Conservation (phyloP, 2,329 filamentous ascomycete genomes). For the Diaporthe destruens region DNA sequence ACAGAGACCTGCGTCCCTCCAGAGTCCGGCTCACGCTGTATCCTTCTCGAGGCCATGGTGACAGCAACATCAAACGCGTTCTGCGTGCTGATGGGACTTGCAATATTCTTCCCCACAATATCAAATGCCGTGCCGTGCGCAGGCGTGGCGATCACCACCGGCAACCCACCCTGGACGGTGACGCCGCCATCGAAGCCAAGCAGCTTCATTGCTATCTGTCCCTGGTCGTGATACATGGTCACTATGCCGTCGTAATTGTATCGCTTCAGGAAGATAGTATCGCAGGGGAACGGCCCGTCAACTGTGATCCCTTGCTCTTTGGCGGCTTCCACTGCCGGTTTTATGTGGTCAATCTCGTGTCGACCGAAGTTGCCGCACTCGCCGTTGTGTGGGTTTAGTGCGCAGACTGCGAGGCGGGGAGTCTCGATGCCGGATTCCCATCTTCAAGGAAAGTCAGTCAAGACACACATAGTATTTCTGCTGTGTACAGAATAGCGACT, state of each 20-base stretch:
- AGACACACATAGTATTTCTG: background rate
- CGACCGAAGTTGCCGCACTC: constrained; percentile 51
- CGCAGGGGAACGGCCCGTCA: constrained; percentile 50
- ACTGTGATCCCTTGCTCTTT: constrained; percentile 47
- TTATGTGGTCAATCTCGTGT: constrained; percentile 51
- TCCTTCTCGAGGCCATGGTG: constrained; percentile 47
- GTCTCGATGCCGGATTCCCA: constrained; percentile 50
- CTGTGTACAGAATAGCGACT: background rate
- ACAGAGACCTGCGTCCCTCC: background rate
- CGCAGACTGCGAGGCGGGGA: constrained; percentile 51
- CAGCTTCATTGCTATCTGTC: constrained; percentile 53
- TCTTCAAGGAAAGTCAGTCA: constrained; percentile 32
- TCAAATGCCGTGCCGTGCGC: constrained; percentile 51
- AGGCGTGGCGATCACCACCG: constrained; percentile 49
- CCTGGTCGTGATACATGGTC: constrained; percentile 54
- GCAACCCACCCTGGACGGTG: constrained; percentile 51
- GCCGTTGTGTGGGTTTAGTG: constrained; percentile 52
- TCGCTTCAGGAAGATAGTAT: constrained; percentile 52
- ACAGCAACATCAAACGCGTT: constrained; percentile 49
- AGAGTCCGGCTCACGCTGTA: background rate
- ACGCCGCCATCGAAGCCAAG: constrained; percentile 52
- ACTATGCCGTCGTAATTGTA: constrained; percentile 51
- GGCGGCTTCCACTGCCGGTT: constrained; percentile 48
- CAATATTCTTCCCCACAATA: constrained; percentile 49
- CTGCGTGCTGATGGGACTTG: constrained; percentile 48